Conservation (phyloP, 345 rosid species). For the Hevea brasiliensis region DNA sequence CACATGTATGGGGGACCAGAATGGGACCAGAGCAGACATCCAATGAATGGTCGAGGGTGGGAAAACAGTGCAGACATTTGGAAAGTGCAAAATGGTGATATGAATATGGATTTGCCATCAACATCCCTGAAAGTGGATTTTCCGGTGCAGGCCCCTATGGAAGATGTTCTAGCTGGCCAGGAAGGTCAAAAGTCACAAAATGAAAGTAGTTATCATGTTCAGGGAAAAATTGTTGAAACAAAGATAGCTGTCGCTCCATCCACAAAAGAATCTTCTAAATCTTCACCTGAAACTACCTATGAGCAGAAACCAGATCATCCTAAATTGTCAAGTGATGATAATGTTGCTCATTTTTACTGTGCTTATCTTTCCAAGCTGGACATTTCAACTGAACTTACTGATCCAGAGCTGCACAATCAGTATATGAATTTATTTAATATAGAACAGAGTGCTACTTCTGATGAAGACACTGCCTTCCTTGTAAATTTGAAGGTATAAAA, state of each 20-base stretch:
- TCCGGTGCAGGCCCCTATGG: slow-evolving; percentile 48
- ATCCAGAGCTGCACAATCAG: slow-evolving; percentile 55
- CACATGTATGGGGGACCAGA: slow-evolving; percentile 69
- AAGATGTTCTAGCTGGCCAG: slow-evolving; percentile 48
- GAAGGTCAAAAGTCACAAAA: slow-evolving; percentile 38
- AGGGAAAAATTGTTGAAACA: slow-evolving; percentile 49
- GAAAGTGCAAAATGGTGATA: slow-evolving; percentile 80
- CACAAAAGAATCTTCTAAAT: slow-evolving; percentile 41
- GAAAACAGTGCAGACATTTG: slow-evolving; percentile 67
- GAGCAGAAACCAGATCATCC: slow-evolving; percentile 43
- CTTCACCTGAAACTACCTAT: slow-evolving; percentile 30
- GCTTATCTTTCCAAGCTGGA: slow-evolving; percentile 85
- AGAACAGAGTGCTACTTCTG: slow-evolving; percentile 38
- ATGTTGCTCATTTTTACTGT: slow-evolving; percentile 25
- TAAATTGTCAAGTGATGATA: slow-evolving; percentile 32
- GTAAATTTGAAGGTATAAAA: slow-evolving; percentile 65
- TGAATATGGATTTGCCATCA: slow-evolving; percentile 49
- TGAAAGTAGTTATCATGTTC: slow-evolving; percentile 42
- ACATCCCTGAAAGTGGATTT: slow-evolving; percentile 59
- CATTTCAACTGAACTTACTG: slow-evolving; percentile 72
- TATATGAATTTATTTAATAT: slow-evolving; percentile 44
- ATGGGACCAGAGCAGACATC: slow-evolving; percentile 84
- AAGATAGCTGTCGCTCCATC: slow-evolving; percentile 44
- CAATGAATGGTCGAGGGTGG: slow-evolving; percentile 69
- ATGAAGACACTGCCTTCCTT: slow-evolving; percentile 42